phyloP scores from a whole-genome alignment of 2,329 filamentous ascomycete genomes.

The Aspergillus ochraceoroseus region DNA sequence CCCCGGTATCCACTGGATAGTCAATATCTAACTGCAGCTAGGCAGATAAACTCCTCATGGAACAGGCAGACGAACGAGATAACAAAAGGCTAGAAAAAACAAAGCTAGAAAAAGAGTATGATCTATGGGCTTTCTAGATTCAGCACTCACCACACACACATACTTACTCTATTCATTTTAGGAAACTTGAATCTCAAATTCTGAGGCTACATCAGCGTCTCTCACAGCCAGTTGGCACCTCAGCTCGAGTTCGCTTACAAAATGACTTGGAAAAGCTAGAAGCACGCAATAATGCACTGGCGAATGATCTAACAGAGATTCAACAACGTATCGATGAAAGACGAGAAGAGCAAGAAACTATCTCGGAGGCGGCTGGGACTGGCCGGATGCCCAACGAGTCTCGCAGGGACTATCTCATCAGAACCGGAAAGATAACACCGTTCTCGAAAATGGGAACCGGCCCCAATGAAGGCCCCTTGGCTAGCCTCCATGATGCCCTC shows the following conservation, averaged over 20 bases:
- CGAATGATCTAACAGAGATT: constrained; percentile 74
- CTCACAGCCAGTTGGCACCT: constrained; percentile 51
- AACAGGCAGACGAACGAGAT: constrained; percentile 61
- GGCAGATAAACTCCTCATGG: constrained; percentile 56
- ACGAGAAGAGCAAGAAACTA: constrained; percentile 52
- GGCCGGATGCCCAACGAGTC: constrained; percentile 70
- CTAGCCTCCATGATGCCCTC: constrained; percentile 69
- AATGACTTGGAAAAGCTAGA: constrained; percentile 62
- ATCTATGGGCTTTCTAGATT: background rate
- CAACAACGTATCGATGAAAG: constrained; percentile 73
- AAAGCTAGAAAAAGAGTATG: constrained; percentile 45
- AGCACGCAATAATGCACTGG: constrained; percentile 59
- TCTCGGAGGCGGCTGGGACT: constrained; percentile 42
- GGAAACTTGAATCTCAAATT: constrained; percentile 62
- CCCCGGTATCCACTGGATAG: background rate
- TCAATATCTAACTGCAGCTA: constrained; percentile 17
- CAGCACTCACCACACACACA: too few relatives aligned
- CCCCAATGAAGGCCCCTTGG: constrained; percentile 54
- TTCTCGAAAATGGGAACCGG: constrained; percentile 73
- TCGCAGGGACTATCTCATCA: constrained; percentile 81
- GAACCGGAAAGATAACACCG: constrained; percentile 95
- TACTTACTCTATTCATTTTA: constrained; percentile 21
- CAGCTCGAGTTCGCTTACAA: constrained; percentile 44
- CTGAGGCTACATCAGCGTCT: constrained; percentile 55
- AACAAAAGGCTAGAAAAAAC: constrained; percentile 59